Conservation (phyloP, 140 eudicot species). For the Stevia rebaudiana region DNA sequence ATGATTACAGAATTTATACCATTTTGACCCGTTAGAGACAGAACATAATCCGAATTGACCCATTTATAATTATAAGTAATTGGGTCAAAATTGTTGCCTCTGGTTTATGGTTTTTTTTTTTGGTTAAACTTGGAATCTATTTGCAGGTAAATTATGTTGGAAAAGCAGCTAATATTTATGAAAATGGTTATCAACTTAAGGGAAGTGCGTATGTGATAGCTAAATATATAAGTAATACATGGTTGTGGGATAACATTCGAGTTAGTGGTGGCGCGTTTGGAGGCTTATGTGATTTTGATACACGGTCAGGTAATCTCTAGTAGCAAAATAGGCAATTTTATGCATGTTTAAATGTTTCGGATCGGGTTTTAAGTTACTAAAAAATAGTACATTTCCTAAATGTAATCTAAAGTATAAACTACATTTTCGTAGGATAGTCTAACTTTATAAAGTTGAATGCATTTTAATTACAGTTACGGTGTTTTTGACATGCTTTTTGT, state of each 20-base stretch:
- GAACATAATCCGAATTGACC: background rate
- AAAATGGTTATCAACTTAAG: constrained; percentile 63
- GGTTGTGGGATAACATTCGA: constrained; percentile 94
- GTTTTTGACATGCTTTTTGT: background rate
- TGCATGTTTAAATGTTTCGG: background rate
- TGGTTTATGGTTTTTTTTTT: background rate
- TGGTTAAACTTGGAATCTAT: constrained; percentile 3
- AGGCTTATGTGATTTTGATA: constrained; percentile 76
- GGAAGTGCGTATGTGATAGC: constrained; percentile 88
- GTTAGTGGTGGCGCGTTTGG: constrained; percentile 95
- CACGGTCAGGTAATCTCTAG: constrained; percentile 65
- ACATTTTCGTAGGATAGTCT: background rate
- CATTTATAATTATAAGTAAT: background rate
- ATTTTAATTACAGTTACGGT: background rate
- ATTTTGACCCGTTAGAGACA: background rate
- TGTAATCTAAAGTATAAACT: background rate
- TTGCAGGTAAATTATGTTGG: constrained; percentile 79
- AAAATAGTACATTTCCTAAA: background rate
- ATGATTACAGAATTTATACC: background rate
- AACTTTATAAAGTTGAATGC: background rate
- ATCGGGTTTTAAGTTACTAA: background rate
- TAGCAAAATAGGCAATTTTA: constrained; percentile 1
- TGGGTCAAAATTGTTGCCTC: background rate
- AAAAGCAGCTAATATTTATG: constrained; percentile 78
- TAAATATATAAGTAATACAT: constrained; percentile 61